Evolutionary conservation across 2,329 filamentous ascomycete genomes (phyloP).

Genomic region (Colletotrichum godetiae): DNA sequence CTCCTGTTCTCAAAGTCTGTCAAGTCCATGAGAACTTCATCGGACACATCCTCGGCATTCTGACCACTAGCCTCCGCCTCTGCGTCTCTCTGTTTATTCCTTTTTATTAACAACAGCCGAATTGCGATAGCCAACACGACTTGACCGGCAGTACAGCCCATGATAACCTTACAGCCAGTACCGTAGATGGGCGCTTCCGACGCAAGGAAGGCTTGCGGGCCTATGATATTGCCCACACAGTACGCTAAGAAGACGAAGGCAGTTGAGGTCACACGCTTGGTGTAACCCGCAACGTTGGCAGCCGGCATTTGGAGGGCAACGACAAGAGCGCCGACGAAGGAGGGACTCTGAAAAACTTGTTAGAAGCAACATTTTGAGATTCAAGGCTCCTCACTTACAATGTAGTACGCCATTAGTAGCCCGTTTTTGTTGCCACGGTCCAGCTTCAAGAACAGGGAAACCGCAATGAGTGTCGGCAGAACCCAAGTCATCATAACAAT

Average conservation of each 20-base stretch:
- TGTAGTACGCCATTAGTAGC: constrained; percentile 55
- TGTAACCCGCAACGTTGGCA: constrained; percentile 59
- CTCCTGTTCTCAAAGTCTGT: constrained; percentile 47
- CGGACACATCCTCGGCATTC: constrained; percentile 45
- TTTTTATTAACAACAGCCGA: constrained; percentile 47
- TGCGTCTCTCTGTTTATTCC: constrained; percentile 52
- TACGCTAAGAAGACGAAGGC: constrained; percentile 58
- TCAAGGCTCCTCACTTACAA: constrained; percentile 53
- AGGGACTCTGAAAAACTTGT: constrained; percentile 39
- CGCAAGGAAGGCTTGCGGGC: constrained; percentile 50
- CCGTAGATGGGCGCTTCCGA: constrained; percentile 54
- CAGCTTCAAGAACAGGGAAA: constrained; percentile 54
- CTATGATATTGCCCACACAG: constrained; percentile 51
- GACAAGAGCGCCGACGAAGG: constrained; percentile 58
- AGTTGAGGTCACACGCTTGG: constrained; percentile 56
- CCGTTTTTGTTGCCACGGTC: constrained; percentile 44
- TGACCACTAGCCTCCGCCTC: constrained; percentile 43
- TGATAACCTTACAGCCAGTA: constrained; percentile 62
- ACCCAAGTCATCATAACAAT: constrained; percentile 64
- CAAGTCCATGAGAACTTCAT: constrained; percentile 43
- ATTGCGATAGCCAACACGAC: constrained; percentile 48
- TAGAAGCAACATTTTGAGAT: constrained; percentile 55
- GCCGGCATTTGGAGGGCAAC: constrained; percentile 64
- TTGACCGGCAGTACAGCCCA: constrained; percentile 57
- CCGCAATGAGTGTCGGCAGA: constrained; percentile 53